phyloP scores from a whole-genome alignment of 2,329 filamentous ascomycete genomes.

The Neonectria punicea region DNA sequence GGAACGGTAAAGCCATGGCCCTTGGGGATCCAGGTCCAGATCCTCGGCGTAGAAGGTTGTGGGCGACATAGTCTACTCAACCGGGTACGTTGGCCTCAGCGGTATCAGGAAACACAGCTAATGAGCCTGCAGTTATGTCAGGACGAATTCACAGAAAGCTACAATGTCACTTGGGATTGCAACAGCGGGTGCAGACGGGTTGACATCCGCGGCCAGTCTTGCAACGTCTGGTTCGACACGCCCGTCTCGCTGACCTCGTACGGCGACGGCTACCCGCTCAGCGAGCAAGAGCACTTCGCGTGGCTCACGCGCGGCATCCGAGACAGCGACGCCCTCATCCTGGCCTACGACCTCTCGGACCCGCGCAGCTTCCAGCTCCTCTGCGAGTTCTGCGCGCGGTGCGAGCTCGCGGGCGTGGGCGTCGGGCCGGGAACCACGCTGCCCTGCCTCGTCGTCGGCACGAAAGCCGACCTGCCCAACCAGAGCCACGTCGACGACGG shows the following conservation, averaged over 20 bases:
- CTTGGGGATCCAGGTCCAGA: slow-evolving; percentile 32
- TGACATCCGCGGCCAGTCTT: slow-evolving; percentile 20
- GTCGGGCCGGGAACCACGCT: slow-evolving; percentile 27
- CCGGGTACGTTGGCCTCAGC: slow-evolving; percentile 18
- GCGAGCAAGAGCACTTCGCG: slow-evolving; percentile 22
- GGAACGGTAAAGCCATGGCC: slow-evolving; percentile 26
- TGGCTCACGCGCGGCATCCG: slow-evolving; percentile 24
- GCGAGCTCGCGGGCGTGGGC: slow-evolving; percentile 25
- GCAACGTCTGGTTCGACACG: slow-evolving; percentile 26
- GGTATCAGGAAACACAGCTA: not conserved
- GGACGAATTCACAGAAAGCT: slow-evolving; percentile 17
- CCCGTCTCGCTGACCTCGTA: slow-evolving; percentile 20
- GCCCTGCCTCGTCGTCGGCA: slow-evolving; percentile 29
- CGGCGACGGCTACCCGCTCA: slow-evolving; percentile 13
- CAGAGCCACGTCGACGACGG: slow-evolving; percentile 22
- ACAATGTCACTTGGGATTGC: slow-evolving; percentile 4
- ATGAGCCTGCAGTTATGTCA: slow-evolving; percentile 18
- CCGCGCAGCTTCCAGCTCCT: slow-evolving; percentile 26
- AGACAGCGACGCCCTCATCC: slow-evolving; percentile 31
- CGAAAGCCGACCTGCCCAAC: slow-evolving; percentile 20
- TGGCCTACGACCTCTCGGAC: slow-evolving; percentile 28
- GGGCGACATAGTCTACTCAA: slow-evolving; percentile 24
- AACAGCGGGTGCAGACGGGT: slow-evolving; percentile 19
- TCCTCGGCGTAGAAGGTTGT: slow-evolving; percentile 28
- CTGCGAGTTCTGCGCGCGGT: slow-evolving; percentile 31